phyloP scores from a whole-genome alignment of 768 basidiomycete genomes.

The Candolleomyces aberdarensis region DNA sequence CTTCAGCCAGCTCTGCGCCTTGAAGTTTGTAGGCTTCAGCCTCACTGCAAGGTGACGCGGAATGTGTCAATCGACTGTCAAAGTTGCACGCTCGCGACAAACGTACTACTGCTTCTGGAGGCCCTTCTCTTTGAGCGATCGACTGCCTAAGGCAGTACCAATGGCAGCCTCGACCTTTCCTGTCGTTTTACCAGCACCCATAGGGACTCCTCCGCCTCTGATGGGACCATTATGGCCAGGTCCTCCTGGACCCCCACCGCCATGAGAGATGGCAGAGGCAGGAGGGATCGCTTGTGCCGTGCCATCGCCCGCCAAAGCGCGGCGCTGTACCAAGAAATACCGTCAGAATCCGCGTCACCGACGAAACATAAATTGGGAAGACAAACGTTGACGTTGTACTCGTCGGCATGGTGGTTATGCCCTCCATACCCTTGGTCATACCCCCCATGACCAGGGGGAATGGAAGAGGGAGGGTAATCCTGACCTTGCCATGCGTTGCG shows the following conservation, averaged over 20 bases:
- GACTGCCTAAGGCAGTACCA: constrained; percentile 43
- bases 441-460: background rate
- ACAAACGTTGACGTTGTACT: background rate
- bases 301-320: background rate
- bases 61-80: background rate
- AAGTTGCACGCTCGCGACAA: background rate
- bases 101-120: constrained; percentile 47
- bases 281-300: background rate
- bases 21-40: constrained; percentile 44
- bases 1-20: constrained; percentile 47
- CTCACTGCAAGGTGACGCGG: constrained; percentile 27
- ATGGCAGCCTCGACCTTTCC: constrained; percentile 49
- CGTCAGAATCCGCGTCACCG: too few species aligned
- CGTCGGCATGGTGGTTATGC: background rate
- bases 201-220: background rate
- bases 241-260: background rate
- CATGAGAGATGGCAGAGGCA: background rate
- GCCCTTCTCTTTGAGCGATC: constrained; percentile 45
- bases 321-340: background rate
- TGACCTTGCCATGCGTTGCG: background rate
- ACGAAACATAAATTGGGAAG: background rate
- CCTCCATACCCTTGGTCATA: background rate
- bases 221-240: background rate
- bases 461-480: background rate
- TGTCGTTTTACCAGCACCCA: constrained; percentile 30